Evolutionary conservation across 345 rosid genomes (phyloP).

Genomic region (Linum trigynum): DNA sequence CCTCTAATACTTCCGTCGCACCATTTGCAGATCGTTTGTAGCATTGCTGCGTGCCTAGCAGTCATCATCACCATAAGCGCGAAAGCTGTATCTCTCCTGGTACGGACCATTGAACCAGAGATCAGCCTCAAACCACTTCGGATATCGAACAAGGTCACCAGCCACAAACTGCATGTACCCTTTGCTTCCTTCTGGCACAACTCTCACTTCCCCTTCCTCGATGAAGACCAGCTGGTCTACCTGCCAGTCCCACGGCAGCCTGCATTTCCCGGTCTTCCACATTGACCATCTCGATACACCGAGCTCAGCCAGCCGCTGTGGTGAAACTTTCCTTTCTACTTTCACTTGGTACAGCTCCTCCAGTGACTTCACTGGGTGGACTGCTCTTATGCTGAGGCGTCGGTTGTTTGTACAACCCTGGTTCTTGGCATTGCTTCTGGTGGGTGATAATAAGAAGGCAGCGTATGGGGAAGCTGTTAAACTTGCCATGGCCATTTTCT

Average conservation of each 20-base stretch:
- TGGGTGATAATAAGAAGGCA: constrained; percentile 19
- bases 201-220: constrained; percentile 95
- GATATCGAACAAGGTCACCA: constrained; percentile 84
- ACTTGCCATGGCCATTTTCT: constrained; percentile 32
- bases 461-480: constrained; percentile 26
- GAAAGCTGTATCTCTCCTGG: constrained; percentile 74
- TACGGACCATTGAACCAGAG: constrained; percentile 80
- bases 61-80: constrained; percentile 75
- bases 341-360: constrained; percentile 74
- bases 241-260: constrained; percentile 90
- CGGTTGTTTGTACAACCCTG: constrained; percentile 9
- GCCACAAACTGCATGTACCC: constrained; percentile 69
- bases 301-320: constrained; percentile 46
- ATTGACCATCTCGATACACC: constrained; percentile 76
- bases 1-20: too few relatives aligned
- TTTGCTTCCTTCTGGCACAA: constrained; percentile 79
- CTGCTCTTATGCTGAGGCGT: constrained; percentile 33
- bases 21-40: not conserved
- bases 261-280: constrained; percentile 83
- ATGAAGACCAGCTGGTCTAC: constrained; percentile 89
- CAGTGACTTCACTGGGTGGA: constrained; percentile 54
- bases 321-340: constrained; percentile 60
- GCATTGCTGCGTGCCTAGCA: not conserved
- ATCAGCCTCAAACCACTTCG: constrained; percentile 95
- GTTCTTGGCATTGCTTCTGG: constrained; percentile 12